phyloP scores from a whole-genome alignment of 2,329 filamentous ascomycete genomes.

The Dothiorella sarmentorum region DNA sequence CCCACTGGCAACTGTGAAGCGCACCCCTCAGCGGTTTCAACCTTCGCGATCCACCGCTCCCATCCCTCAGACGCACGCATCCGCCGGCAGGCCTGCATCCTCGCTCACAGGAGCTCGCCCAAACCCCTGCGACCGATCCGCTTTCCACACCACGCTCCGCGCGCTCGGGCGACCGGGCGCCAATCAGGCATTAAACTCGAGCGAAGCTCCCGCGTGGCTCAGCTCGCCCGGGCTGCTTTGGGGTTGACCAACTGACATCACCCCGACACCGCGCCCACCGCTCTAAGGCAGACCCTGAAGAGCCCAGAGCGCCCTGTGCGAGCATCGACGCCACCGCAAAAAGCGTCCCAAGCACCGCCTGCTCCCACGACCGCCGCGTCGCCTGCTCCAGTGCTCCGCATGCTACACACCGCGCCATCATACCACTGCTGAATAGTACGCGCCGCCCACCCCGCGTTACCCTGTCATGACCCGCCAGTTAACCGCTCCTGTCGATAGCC shows the following conservation, averaged over 20 bases:
- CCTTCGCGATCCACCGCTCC: slow-evolving; percentile 12
- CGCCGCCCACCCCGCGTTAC: slow-evolving; percentile 5
- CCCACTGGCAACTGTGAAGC: slow-evolving; percentile 6
- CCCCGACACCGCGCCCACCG: slow-evolving; percentile 7
- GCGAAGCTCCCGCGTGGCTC: slow-evolving; percentile 15
- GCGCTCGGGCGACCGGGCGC: slow-evolving; percentile 17
- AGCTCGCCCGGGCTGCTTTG: slow-evolving; percentile 11
- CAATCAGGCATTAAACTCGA: slow-evolving; percentile 16
- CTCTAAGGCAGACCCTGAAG: slow-evolving; percentile 4
- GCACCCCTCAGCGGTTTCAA: slow-evolving; percentile 16
- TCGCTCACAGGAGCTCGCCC: not conserved
- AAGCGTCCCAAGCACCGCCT: not conserved
- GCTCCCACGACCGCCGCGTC: not conserved
- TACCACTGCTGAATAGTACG: slow-evolving; percentile 17
- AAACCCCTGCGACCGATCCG: slow-evolving; percentile 11
- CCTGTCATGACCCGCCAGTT: not conserved
- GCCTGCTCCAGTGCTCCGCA: slow-evolving; percentile 7
- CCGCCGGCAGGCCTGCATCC: slow-evolving; percentile 7
- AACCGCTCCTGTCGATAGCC: not conserved
- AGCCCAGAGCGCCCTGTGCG: not conserved
- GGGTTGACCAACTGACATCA: slow-evolving; percentile 14
- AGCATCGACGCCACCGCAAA: not conserved
- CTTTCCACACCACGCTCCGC: slow-evolving; percentile 5
- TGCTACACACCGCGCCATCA: slow-evolving; percentile 16
- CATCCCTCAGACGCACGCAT: slow-evolving; percentile 1